Evolutionary conservation across 2,329 filamentous ascomycete species (phyloP).

Genomic region (Clarireedia hainanense): DNA sequence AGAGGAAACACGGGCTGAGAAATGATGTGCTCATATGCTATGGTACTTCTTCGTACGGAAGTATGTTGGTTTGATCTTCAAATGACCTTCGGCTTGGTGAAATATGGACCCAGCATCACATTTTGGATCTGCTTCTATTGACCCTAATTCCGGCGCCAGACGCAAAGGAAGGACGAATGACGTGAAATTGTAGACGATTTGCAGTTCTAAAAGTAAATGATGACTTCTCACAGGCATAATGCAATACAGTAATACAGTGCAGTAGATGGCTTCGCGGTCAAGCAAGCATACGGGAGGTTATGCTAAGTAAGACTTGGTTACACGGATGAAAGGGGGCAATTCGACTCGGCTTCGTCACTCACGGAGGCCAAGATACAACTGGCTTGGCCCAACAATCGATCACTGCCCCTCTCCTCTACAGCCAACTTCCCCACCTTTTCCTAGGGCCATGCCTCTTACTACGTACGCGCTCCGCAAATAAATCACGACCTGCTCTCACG

Average conservation of each 20-base stretch:
- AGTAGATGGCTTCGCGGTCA: no score
- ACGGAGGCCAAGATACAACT: not conserved
- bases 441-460: not conserved
- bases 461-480: not conserved
- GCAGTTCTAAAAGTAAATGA: not conserved
- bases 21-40: conserved; percentile 7
- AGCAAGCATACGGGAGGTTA: no score
- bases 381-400: conserved; percentile 1
- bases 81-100: not conserved
- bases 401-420: not conserved
- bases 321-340: not conserved
- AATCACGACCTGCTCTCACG: not conserved
- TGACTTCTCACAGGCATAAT: not conserved
- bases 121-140: not conserved
- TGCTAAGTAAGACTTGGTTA: no score
- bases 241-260: no score
- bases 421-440: not conserved
- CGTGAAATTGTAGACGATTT: not conserved
- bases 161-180: not conserved
- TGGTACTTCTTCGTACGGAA: not conserved
- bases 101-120: not conserved
- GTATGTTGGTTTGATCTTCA: not conserved
- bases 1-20: not conserved
- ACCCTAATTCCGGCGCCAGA: conserved; percentile 1
- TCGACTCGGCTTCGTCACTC: not conserved